phyloP scores from a whole-genome alignment of 2,329 filamentous ascomycete species.

The Calonectria pseudoreteaudii region DNA sequence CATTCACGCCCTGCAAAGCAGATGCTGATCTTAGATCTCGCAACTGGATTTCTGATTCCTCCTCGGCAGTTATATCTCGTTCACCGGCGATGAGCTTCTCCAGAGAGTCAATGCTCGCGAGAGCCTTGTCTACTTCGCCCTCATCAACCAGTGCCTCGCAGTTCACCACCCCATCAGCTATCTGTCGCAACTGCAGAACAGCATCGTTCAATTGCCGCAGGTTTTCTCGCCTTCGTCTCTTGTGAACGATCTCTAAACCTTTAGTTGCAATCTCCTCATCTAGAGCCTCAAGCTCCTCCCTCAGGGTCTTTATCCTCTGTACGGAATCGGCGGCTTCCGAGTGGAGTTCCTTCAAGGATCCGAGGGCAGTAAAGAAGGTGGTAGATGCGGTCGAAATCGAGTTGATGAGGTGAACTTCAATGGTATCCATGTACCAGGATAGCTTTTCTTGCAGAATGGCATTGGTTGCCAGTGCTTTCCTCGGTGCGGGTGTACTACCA shows the following conservation, averaged over 20 bases:
- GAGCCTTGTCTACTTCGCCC: conserved; percentile 84
- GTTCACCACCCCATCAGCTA: conserved; percentile 78
- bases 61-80: conserved; percentile 52
- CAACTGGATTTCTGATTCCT: conserved; percentile 51
- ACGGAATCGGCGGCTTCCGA: conserved; percentile 94
- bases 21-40: conserved; percentile 81
- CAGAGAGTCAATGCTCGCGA: conserved; percentile 80
- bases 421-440: conserved; percentile 99
- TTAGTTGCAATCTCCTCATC: conserved; percentile 89
- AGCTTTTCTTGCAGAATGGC: conserved; percentile 98
- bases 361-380: conserved; percentile 94
- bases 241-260: conserved; percentile 86
- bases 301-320: conserved; percentile 81
- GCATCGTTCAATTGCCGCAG: conserved; percentile 84
- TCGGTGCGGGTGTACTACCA: conserved; percentile 67
- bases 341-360: conserved; percentile 90
- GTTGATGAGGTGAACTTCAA: conserved; percentile 95
- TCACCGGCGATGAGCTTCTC: conserved; percentile 86
- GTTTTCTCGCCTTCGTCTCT: conserved; percentile 86
- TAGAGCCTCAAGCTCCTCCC: conserved; percentile 82
- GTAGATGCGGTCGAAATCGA: conserved; percentile 96
- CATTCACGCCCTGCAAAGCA: conserved; percentile 82
- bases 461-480: conserved; percentile 94
- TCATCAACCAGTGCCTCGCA: conserved; percentile 87
- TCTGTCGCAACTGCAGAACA: conserved; percentile 82